Base-by-base conservation (phyloP, 192 early-diverging fungal species). In the Backusella luteola region DNA sequence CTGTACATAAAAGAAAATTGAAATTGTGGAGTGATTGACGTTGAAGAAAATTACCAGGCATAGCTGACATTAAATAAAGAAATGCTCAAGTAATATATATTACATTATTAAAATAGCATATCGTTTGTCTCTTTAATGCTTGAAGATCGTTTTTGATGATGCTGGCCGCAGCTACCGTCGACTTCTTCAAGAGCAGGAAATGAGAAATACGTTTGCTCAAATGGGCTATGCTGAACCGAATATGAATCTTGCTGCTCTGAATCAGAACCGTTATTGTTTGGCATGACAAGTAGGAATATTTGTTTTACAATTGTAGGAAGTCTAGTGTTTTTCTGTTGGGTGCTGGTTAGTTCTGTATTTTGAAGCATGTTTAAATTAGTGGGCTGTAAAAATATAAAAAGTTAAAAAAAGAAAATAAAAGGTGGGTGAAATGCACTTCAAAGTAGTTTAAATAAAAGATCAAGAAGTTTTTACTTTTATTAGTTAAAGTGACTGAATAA, bases 281-380 rank as follows among this genome's bases (percentile, higher is more conserved):
- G 70, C 42, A 71, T 44, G 26, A 71, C 70, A 32, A 71, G 70
- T 49, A 71, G 39, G 23, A 71, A 71, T 23, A 71, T 29, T 39
- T 71, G 70, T 32, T 49, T 71, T 36, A 71, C 70, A 71, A 71
- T 15, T 71, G 70, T 71, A 49, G 70, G 70, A 71, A 71, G 39
- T 71, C 56, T 63, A 29, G 70, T 71, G 21, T 71, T 44, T 71
- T 71, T 29, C 11, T 46, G 56, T 63, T 63, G 56, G 11, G 56
- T 29, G 12, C 23, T 29, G 9, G 56, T 63, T 29, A 63, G 4
- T 29, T 63, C 56, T 9, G 56, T 63, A 11, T 63, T 63, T 63
- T 63, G 56, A 26, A 63, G 26, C 56, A 63, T 63, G 26, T 12
- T 63, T 14, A 29, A 63, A n/a, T 29, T 11, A 23, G 56, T 29